Conservation (phyloP, 2,329 filamentous ascomycete genomes). For the Paecilomyces sp. region DNA sequence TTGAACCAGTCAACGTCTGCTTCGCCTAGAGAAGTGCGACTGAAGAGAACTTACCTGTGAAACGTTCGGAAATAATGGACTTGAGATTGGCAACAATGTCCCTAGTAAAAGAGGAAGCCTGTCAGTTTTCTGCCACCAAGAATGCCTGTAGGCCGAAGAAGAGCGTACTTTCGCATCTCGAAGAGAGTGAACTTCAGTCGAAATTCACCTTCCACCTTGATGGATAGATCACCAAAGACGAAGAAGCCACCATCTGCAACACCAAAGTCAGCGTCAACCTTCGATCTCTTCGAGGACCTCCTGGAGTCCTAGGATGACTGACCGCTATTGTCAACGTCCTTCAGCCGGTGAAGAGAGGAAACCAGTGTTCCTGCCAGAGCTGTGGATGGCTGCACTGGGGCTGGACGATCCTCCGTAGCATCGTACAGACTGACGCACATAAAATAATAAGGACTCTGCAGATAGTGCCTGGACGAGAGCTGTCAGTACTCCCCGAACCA, state of each 20-base stretch:
- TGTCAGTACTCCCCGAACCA: conserved; percentile 5
- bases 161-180: conserved; percentile 56
- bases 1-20: conserved; percentile 12
- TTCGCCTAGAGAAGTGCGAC: not conserved
- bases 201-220: conserved; percentile 65
- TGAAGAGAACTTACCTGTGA: conserved; percentile 49
- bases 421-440: conserved; percentile 52
- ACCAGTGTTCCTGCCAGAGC: conserved; percentile 65
- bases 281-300: not conserved
- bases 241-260: conserved; percentile 71
- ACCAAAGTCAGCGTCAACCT: not conserved
- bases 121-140: conserved; percentile 5
- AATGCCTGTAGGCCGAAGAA: not conserved
- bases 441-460: conserved; percentile 60
- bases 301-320: conserved; percentile 11
- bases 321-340: conserved; percentile 65
- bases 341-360: conserved; percentile 74
- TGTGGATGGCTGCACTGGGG: conserved; percentile 39
- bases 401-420: conserved; percentile 39
- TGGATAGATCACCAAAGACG: conserved; percentile 81
- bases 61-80: conserved; percentile 56
- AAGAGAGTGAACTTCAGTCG: conserved; percentile 71
- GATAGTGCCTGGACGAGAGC: conserved; percentile 44
- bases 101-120: conserved; percentile 15
- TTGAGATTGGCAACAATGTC: conserved; percentile 46